These are phyloP conservation scores for Thyridium curvatum DNA, from an alignment of 2,329 filamentous ascomycete species.

Conservation along the genomic window DNA sequence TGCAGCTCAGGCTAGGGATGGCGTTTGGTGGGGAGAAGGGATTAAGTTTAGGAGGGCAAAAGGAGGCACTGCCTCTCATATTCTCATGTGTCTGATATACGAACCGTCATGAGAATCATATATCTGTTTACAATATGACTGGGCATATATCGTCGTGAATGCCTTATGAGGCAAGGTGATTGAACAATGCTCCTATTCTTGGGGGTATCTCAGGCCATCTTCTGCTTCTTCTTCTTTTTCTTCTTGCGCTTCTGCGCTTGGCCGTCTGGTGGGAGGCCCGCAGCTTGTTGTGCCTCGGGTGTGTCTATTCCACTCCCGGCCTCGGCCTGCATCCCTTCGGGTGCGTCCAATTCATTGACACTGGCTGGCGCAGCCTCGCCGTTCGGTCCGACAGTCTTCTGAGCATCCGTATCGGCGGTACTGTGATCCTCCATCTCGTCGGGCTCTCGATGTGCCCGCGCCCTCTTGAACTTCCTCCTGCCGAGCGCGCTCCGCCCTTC, in stretches of 20 bases:
- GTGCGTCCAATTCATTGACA: neutral
- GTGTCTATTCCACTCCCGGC: neutral
- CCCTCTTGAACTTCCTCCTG: constrained; percentile 10
- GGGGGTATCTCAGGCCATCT: neutral
- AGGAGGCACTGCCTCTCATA: too few species aligned
- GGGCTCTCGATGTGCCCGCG: neutral
- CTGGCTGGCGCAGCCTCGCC: too few species aligned
- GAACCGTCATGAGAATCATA: too few species aligned
- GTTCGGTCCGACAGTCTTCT: too few species aligned
- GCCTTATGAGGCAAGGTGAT: too few species aligned
- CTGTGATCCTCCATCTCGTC: neutral
- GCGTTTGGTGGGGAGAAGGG: too few species aligned
- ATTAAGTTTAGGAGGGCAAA: too few species aligned
- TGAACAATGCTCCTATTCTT: too few species aligned
- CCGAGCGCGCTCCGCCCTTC: constrained; percentile 20
- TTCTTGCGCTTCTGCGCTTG: constrained; percentile 6
- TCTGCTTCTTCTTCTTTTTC: constrained; percentile 10
- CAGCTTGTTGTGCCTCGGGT: neutral
- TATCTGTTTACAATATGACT: too few species aligned
- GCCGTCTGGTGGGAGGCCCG: neutral
- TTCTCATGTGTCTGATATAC: constrained; percentile 3
- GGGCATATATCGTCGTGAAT: too few species aligned
- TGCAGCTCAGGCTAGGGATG: too few species aligned
- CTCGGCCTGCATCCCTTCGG: neutral
- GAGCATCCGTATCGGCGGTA: neutral